These are phyloP conservation scores for Citrullus mucosospermus DNA, from an alignment of 306 rosid species.

Conservation along the genomic window DNA sequence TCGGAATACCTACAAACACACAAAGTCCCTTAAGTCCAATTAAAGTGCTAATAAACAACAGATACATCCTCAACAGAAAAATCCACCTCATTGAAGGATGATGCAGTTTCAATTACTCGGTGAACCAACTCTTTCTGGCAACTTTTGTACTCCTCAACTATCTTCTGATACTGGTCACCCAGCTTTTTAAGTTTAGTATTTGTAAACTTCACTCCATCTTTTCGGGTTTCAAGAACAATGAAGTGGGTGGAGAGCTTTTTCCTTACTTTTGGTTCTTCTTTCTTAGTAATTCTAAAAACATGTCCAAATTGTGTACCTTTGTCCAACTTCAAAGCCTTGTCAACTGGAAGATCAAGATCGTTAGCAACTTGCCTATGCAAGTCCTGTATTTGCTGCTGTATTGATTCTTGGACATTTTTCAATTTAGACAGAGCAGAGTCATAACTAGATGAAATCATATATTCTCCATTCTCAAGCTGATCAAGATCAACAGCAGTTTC, in stretches of 20 bases:
- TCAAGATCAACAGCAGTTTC: slow-evolving; percentile 89
- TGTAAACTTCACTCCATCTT: slow-evolving; percentile 98
- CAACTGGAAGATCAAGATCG: slow-evolving; percentile 77
- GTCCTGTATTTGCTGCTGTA: slow-evolving; percentile 58
- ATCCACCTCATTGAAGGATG: slow-evolving; percentile 70
- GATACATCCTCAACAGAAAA: not conserved
- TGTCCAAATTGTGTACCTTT: slow-evolving; percentile 93
- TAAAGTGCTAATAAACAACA: slow-evolving; percentile 8
- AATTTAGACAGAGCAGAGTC: slow-evolving; percentile 53
- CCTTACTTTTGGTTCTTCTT: slow-evolving; percentile 96
- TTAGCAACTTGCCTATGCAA: slow-evolving; percentile 66
- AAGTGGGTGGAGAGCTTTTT: slow-evolving; percentile 83
- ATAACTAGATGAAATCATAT: slow-evolving; percentile 81
- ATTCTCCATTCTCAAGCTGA: slow-evolving; percentile 87
- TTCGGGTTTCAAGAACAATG: slow-evolving; percentile 87
- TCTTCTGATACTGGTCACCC: slow-evolving; percentile 71
- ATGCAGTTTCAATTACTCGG: slow-evolving; percentile 58
- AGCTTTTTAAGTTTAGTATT: slow-evolving; percentile 75
- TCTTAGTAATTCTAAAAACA: slow-evolving; percentile 90
- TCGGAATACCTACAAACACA: slow-evolving; percentile 55
- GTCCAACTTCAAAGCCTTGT: slow-evolving; percentile 77
- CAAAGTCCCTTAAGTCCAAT: slow-evolving; percentile 15
- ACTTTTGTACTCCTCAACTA: slow-evolving; percentile 72
- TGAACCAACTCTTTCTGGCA: slow-evolving; percentile 72
- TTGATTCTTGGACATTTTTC: slow-evolving; percentile 53